These are phyloP conservation scores for Penicillium sp. DNA, from an alignment of 2,329 filamentous ascomycete genomes.

Conservation along the genomic window DNA sequence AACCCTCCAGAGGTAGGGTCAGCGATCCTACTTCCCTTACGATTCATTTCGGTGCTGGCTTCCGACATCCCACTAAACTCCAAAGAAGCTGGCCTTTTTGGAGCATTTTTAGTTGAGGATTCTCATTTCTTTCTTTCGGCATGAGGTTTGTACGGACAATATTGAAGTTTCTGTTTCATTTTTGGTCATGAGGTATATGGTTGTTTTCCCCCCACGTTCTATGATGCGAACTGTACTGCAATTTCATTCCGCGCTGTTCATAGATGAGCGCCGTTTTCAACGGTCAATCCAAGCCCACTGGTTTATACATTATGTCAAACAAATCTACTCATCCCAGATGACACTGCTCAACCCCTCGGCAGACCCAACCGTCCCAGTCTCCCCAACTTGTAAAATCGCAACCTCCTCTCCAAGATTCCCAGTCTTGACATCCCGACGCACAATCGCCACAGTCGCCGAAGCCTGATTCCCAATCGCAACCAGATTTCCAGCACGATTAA, in stretches of 20 bases:
- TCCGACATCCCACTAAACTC: slow-evolving; percentile 21
- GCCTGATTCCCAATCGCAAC: slow-evolving; percentile 67
- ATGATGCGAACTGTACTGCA: slow-evolving; percentile 17
- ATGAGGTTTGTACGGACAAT: slow-evolving; percentile 9
- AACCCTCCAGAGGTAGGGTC: neutral
- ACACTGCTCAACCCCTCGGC: slow-evolving; percentile 38
- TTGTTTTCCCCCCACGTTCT: slow-evolving; percentile 6
- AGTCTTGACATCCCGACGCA: slow-evolving; percentile 59
- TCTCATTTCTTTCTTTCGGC: slow-evolving; percentile 9
- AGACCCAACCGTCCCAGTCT: slow-evolving; percentile 26
- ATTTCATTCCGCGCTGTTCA: slow-evolving; percentile 9
- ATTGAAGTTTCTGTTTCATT: neutral
- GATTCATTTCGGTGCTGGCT: slow-evolving; percentile 16
- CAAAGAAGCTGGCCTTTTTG: slow-evolving; percentile 32
- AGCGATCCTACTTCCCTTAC: slow-evolving; percentile 10
- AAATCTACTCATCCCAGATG: slow-evolving; percentile 34
- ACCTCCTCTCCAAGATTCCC: slow-evolving; percentile 57
- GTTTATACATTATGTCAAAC: slow-evolving; percentile 1
- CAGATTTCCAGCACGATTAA: slow-evolving; percentile 65
- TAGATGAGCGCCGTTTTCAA: slow-evolving; percentile 10
- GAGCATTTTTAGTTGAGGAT: slow-evolving; percentile 3
- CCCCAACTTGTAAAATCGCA: slow-evolving; percentile 33
- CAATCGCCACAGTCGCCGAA: slow-evolving; percentile 62
- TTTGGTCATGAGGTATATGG: slow-evolving; percentile 12
- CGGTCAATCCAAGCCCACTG: neutral